Evolutionary conservation across 768 basidiomycete genomes (phyloP).

Genomic region (Mycena maculata): DNA sequence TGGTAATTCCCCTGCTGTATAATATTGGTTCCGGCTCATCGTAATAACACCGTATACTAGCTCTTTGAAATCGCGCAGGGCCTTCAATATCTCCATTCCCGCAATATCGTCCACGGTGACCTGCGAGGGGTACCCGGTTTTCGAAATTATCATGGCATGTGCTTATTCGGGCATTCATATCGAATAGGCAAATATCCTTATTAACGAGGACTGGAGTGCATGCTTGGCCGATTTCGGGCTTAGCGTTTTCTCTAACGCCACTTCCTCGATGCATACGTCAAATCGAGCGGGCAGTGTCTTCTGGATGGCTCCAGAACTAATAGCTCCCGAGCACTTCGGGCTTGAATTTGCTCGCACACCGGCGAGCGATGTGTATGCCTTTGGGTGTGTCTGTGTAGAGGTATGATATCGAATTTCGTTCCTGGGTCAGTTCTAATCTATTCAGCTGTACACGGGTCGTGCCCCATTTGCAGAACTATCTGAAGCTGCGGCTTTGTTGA

Average conservation of each 20-base stretch:
- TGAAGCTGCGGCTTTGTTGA: constrained; percentile 1
- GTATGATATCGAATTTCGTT: background rate
- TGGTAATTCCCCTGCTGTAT: constrained; percentile 5
- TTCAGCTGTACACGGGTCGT: background rate
- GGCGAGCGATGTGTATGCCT: background rate
- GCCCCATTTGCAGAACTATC: constrained; percentile 19
- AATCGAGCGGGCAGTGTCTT: no score
- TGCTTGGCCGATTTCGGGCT: constrained; percentile 15
- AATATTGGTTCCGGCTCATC: constrained; percentile 34
- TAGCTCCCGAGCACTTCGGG: no score
- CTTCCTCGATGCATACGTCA: background rate
- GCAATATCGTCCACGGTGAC: constrained; percentile 37
- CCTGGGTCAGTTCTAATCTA: background rate
- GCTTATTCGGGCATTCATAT: no score
- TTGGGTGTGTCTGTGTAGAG: no score
- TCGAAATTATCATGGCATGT: no score
- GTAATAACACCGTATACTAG: constrained; percentile 34
- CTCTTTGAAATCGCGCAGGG: no score
- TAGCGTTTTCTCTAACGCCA: constrained; percentile 2
- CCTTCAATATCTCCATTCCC: no score
- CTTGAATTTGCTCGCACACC: background rate
- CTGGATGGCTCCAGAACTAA: no score
- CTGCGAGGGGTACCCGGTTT: constrained; percentile 34
- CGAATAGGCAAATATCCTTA: constrained; percentile 10
- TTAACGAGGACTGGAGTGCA: constrained; percentile 10